Conservation (phyloP, 345 rosid species). For the Eucalyptus tenuipes region DNA sequence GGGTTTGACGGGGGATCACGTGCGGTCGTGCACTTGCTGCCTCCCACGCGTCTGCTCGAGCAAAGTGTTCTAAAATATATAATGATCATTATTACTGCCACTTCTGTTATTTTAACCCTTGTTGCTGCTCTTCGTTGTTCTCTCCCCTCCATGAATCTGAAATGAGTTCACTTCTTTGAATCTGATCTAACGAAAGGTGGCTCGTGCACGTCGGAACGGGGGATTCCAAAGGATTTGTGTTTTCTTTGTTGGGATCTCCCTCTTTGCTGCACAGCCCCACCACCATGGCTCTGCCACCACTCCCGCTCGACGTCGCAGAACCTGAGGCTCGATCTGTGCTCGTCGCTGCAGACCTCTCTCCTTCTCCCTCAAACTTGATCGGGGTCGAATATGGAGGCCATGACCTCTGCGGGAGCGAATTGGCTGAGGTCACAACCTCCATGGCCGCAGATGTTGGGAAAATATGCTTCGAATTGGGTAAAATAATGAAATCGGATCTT, state of each 20-base stretch:
- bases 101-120: not conserved
- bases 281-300: not conserved
- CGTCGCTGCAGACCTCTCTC: not conserved
- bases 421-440: too few species aligned
- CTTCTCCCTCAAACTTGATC: not conserved
- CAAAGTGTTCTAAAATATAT: not conserved
- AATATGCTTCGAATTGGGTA: too few species aligned
- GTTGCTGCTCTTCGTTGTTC: not conserved
- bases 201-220: not conserved
- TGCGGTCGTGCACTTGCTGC: not conserved
- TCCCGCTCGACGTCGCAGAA: not conserved
- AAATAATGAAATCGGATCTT: too few species aligned
- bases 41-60: not conserved
- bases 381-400: not conserved
- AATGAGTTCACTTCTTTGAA: not conserved
- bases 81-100: not conserved
- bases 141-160: not conserved
- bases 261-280: not conserved
- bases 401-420: not conserved
- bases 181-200: not conserved
- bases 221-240: not conserved
- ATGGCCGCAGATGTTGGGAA: too few species aligned
- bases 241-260: not conserved
- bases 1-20: not conserved
- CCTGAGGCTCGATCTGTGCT: not conserved